Percentiles rank a stretch among this genome's conserved stretches.
Conservation (phyloP, 2,329 filamentous ascomycete species). For the Alternaria alternata region DNA sequence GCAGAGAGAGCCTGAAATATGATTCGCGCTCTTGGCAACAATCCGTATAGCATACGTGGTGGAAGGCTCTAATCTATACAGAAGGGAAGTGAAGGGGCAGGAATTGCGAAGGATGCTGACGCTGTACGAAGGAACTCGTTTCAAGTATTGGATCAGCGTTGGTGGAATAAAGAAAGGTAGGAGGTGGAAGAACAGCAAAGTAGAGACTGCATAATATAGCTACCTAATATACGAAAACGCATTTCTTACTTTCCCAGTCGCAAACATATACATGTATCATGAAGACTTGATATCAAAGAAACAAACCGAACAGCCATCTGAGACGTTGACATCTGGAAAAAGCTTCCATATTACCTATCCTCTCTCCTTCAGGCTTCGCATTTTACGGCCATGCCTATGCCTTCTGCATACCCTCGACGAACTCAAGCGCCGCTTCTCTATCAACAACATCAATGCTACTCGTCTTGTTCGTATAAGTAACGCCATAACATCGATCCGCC, state of each 20-base stretch:
- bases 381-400: not conserved
- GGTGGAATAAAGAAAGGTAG: not conserved
- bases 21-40: not conserved
- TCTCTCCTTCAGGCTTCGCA: not conserved
- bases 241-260: not conserved
- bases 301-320: not conserved
- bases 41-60: not conserved
- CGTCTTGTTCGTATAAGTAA: constrained; percentile 90
- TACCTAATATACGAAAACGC: not conserved
- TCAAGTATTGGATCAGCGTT: not conserved
- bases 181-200: not conserved
- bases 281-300: not conserved
- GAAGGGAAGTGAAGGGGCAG: not conserved
- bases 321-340: not conserved
- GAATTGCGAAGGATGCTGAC: not conserved
- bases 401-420: constrained; percentile 84
- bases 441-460: constrained; percentile 91
- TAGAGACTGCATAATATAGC: not conserved
- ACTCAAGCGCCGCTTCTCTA: constrained; percentile 86
- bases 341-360: not conserved
- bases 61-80: not conserved
- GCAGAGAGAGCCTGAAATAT: not conserved
- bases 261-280: not conserved
- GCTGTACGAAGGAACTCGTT: not conserved
- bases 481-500: constrained; percentile 97